A percentile compares a stretch with the other conserved stretches of the same genome.
phyloP scores from a whole-genome alignment of 2,329 filamentous ascomycete species.

The Colletotrichum trifolii region DNA sequence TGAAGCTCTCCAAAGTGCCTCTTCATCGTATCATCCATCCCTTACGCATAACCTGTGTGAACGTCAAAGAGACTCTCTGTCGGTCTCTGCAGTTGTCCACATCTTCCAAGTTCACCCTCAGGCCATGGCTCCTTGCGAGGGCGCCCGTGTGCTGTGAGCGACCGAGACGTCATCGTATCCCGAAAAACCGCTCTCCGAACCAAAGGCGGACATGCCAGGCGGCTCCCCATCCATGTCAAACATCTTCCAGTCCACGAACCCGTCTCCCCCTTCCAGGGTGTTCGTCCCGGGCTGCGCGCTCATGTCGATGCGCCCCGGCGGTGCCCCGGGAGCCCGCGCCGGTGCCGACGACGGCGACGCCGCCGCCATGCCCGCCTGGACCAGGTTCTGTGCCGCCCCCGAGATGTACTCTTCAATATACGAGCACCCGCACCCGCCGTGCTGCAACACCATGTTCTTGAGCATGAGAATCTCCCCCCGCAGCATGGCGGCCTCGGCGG shows the following conservation, averaged over 20 bases:
- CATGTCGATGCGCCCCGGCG: neutral
- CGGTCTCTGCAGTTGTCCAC: too few species aligned
- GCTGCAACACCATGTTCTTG: constrained; percentile 35
- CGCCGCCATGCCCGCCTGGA: constrained; percentile 13
- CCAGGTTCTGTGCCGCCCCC: constrained; percentile 28
- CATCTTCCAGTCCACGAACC: constrained; percentile 19
- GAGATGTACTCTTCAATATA: constrained; percentile 36
- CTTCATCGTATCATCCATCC: too few species aligned
- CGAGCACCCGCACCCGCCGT: constrained; percentile 32
- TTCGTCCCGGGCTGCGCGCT: neutral
- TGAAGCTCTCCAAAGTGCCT: too few species aligned
- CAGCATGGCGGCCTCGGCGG: constrained; percentile 23
- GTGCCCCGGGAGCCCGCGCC: neutral
- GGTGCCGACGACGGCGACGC: neutral
- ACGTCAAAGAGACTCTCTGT: too few species aligned
- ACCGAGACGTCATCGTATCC: constrained; percentile 13
- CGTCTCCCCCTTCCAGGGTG: neutral
- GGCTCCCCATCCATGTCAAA: neutral
- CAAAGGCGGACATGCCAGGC: neutral
- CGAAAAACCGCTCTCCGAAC: constrained; percentile 15
- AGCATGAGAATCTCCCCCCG: constrained; percentile 34
- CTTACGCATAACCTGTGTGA: too few species aligned
- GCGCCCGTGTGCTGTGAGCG: constrained; percentile 17
- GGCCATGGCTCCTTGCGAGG: neutral
- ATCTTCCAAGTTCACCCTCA: neutral